phyloP scores from a whole-genome alignment of 83 land plant genomes.

The Diphasiastrum complanatum region DNA sequence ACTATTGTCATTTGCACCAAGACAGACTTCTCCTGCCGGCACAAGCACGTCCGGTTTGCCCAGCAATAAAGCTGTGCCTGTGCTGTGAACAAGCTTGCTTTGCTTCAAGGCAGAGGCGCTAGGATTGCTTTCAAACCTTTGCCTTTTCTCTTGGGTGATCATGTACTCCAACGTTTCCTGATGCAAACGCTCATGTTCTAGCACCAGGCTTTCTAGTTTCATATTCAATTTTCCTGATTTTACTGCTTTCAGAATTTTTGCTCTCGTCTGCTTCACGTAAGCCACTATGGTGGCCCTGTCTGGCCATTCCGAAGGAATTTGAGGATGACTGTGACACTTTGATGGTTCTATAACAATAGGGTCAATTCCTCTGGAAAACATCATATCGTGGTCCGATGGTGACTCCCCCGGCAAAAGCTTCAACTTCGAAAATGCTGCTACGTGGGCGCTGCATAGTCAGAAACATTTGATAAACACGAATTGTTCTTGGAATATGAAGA shows the following conservation, averaged over 20 bases:
- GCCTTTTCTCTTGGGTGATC: constrained; percentile 28
- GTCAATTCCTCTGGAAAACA: constrained; percentile 43
- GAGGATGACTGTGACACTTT: constrained; percentile 35
- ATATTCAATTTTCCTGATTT: constrained; percentile 7
- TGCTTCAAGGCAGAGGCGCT: background rate
- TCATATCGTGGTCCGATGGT: constrained; percentile 13
- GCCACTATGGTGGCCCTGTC: constrained; percentile 3
- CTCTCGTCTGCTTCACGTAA: constrained; percentile 21
- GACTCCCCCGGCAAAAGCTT: constrained; percentile 17
- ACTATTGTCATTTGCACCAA: constrained; percentile 17
- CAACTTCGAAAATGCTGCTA: constrained; percentile 33
- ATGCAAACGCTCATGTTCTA: constrained; percentile 45
- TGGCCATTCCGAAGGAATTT: constrained; percentile 33
- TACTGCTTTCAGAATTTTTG: constrained; percentile 9
- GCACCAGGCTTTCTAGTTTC: constrained; percentile 17
- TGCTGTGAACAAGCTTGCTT: background rate
- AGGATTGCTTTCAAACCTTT: constrained; percentile 17
- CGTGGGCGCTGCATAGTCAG: constrained; percentile 34
- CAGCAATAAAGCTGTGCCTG: background rate
- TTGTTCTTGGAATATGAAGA: background rate
- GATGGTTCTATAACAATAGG: constrained; percentile 33
- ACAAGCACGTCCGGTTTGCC: constrained; percentile 8
- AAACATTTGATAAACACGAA: background rate
- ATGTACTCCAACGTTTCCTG: constrained; percentile 41
- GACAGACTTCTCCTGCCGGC: constrained; percentile 16